phyloP scores from a whole-genome alignment of 2,329 filamentous ascomycete species.

The Incumbomyces lentus region DNA sequence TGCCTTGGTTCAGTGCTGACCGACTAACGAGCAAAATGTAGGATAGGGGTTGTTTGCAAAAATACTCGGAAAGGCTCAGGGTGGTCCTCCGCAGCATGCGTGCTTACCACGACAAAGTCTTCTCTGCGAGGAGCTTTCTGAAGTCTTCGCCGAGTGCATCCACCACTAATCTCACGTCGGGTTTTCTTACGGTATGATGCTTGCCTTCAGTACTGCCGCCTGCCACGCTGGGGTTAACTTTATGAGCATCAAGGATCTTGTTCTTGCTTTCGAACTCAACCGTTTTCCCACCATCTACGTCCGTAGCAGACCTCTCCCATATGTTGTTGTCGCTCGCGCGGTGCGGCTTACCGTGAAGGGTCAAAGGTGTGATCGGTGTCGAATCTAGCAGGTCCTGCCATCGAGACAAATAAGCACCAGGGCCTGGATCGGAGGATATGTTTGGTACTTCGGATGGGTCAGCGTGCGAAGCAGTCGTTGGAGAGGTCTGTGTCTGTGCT shows the following conservation, averaged over 20 bases:
- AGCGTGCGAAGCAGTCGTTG: constrained; percentile 1
- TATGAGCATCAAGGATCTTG: constrained; percentile 18
- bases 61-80: no score
- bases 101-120: constrained; percentile 17
- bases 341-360: constrained; percentile 43
- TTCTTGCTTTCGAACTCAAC: constrained; percentile 27
- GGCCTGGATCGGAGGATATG: constrained; percentile 42
- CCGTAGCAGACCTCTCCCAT: constrained; percentile 15
- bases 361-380: constrained; percentile 57
- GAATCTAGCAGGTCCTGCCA: constrained; percentile 64
- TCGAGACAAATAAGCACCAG: constrained; percentile 60
- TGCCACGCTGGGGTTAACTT: constrained; percentile 7
- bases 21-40: no score
- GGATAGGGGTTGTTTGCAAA: no score
- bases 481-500: constrained; percentile 3
- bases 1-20: no score
- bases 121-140: constrained; percentile 24
- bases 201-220: background rate
- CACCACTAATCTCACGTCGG: constrained; percentile 35
- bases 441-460: background rate
- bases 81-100: no score
- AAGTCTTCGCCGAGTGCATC: constrained; percentile 33
- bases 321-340: constrained; percentile 40
- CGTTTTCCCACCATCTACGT: constrained; percentile 28
- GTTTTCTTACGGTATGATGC: constrained; percentile 3